Evolutionary conservation across 2,329 filamentous ascomycete species (phyloP).

Genomic region (Stagonosporopsis tanaceti): DNA sequence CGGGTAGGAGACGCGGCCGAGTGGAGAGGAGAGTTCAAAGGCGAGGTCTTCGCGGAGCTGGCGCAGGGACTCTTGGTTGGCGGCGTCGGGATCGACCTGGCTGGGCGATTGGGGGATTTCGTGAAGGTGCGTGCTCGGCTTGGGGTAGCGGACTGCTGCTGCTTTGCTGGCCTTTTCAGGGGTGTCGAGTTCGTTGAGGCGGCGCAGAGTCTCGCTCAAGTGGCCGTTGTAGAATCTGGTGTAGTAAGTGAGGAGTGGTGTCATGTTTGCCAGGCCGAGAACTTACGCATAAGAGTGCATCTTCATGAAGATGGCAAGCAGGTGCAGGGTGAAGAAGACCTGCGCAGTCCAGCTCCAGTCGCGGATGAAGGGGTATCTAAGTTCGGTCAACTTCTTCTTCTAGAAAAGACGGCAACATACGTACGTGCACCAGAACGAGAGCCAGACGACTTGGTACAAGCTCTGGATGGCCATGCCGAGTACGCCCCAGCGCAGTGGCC

Average conservation of each 20-base stretch:
- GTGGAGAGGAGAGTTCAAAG: conserved; percentile 86
- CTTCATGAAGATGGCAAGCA: conserved; percentile 95
- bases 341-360: conserved; percentile 98
- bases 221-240: conserved; percentile 90
- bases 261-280: background rate
- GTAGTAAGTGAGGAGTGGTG: background rate
- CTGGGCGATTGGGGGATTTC: conserved; percentile 59
- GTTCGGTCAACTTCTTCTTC: conserved; percentile 8
- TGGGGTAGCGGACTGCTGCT: conserved; percentile 78
- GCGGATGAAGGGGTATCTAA: conserved; percentile 78
- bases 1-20: conserved; percentile 90
- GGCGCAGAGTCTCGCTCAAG: conserved; percentile 83
- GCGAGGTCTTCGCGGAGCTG: conserved; percentile 86
- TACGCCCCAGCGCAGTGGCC: conserved; percentile 73
- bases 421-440: conserved; percentile 78
- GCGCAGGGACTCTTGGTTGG: conserved; percentile 56
- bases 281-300: conserved; percentile 87
- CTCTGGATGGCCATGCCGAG: conserved; percentile 86
- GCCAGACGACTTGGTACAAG: conserved; percentile 80
- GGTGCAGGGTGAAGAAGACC: conserved; percentile 91
- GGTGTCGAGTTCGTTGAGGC: conserved; percentile 79
- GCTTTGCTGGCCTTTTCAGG: conserved; percentile 74
- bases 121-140: conserved; percentile 57
- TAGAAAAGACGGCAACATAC: conserved; percentile 27
- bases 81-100: conserved; percentile 55